A percentile compares a stretch with the other conserved stretches of the same genome.
phyloP scores from a whole-genome alignment of 2,329 filamentous ascomycete genomes.

The Chaetomiaceae sp. region DNA sequence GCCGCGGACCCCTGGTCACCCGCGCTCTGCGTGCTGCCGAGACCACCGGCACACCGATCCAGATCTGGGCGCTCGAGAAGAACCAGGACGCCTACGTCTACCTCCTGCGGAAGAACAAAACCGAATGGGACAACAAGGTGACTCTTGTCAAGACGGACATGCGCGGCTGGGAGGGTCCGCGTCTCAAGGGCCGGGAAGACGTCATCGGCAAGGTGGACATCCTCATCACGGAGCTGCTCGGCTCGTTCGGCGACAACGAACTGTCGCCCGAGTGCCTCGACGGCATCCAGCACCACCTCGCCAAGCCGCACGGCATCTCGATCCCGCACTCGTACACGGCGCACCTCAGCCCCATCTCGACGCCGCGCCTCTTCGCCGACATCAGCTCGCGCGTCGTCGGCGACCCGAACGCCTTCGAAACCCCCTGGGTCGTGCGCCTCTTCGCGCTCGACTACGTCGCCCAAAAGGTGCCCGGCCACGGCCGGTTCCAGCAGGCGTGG shows the following conservation, averaged over 20 bases:
- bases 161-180: conserved; percentile 88
- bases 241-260: conserved; percentile 96
- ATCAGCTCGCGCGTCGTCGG: conserved; percentile 58
- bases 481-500: conserved; percentile 72
- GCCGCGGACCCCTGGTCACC: conserved; percentile 86
- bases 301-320: conserved; percentile 75
- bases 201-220: conserved; percentile 73
- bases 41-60: conserved; percentile 69
- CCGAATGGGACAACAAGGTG: conserved; percentile 74
- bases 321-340: conserved; percentile 93
- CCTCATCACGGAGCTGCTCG: conserved; percentile 86
- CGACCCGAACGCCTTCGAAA: conserved; percentile 74
- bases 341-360: conserved; percentile 85
- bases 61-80: conserved; percentile 93
- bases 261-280: conserved; percentile 91
- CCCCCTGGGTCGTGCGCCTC: conserved; percentile 90
- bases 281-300: conserved; percentile 87
- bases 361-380: conserved; percentile 80
- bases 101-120: conserved; percentile 78
- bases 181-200: conserved; percentile 39
- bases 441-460: conserved; percentile 86
- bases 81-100: conserved; percentile 97
- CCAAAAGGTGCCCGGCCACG: conserved; percentile 52
- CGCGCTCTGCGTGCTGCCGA: conserved; percentile 77
- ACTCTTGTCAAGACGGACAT: conserved; percentile 95